phyloP scores from a whole-genome alignment of 331 rosid genomes.

The Arachis monticola region DNA sequence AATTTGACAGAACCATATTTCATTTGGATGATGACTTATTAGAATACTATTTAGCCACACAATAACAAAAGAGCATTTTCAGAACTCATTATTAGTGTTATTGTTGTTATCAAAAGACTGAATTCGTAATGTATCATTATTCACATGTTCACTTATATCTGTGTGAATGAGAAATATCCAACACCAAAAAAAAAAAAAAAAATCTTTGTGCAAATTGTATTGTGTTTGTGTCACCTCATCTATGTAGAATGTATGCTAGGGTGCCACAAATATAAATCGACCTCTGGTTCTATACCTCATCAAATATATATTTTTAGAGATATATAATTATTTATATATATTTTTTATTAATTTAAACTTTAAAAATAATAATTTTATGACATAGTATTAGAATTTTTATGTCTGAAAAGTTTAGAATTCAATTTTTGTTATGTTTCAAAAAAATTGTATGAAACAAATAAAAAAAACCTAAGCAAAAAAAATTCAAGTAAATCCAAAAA shows the following conservation, averaged over 20 bases:
- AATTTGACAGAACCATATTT: background rate
- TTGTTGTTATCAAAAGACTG: background rate
- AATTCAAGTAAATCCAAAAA: no score
- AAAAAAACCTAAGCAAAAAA: no score
- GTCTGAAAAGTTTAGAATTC: no score
- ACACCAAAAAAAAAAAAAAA: background rate
- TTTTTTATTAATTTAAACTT: no score
- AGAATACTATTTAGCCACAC: constrained; percentile 22
- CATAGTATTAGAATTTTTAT: no score
- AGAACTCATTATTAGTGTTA: background rate
- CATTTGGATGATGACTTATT: background rate
- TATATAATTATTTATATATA: no score
- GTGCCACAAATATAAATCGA: no score
- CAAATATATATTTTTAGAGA: background rate
- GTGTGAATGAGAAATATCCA: background rate
- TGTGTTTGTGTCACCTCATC: background rate
- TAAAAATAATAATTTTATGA: no score
- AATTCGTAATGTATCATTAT: background rate
- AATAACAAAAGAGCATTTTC: background rate
- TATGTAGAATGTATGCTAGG: no score
- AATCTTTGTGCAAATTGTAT: background rate
- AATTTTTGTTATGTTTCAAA: no score
- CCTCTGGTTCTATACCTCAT: background rate
- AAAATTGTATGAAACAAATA: no score
- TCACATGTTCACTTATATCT: no score